Evolutionary conservation across 2,329 filamentous ascomycete species (phyloP), one percentile per base, ranked within the genome.

Genomic region (Fusarium sublunatum): DNA sequence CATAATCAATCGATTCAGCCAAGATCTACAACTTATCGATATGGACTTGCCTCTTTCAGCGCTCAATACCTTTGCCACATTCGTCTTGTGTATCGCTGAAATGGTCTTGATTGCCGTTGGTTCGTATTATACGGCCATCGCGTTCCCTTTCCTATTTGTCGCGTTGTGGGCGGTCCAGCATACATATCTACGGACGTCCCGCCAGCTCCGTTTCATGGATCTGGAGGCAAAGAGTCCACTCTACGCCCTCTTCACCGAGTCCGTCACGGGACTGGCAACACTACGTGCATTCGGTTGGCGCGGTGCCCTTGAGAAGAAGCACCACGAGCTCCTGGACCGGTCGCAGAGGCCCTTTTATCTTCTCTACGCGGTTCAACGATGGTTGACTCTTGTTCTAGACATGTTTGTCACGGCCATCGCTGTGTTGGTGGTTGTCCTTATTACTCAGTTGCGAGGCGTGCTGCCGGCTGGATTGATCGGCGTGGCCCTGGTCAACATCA

Each of bases 161-260:
- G 44, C 51, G 0, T 11, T 71, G 28, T 72, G 59, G 50, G 24
- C 57, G 1, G 55, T 70, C 1, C 61, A 64, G 0, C 60, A 64
- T 9, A 24, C 41, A 0, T 58, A 85, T 59, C 74, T 85, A 0
- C 75, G 80, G 2, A 85, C 83, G 1, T 84, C 82, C 0, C 79
- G 82, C 0, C 83, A 85, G 64, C 67, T 85, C 6, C 77, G 83
- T 7, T 77, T 82, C 28, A 74, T 85, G 25, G 83, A 86, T 48
- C 72, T 86, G 1, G 83, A 86, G 63, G 75, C 78, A 22, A 80
- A 81, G 60, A 76, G 77, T 0, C 81, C 82, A 1, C 73, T 85
- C 1, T 84, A 80, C 54, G 77, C 81, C 0, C 79, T 83, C 15
- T 83, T 84, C 57, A 73, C 75, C 8, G 83, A 85, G 56, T 78